Conservation (phyloP, 345 rosid species). For the Arabidopsis thaliana region DNA sequence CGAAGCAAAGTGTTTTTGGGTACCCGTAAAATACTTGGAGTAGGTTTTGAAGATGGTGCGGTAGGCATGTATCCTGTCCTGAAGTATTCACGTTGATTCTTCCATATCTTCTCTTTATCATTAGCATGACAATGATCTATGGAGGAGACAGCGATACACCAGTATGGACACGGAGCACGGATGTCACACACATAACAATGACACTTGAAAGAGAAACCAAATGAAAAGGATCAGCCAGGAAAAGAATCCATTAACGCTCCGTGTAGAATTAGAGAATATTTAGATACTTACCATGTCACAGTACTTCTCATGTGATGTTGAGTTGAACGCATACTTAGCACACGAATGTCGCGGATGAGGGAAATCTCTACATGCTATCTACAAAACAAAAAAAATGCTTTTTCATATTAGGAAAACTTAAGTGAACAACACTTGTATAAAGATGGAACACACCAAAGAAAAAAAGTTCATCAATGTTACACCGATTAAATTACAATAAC, state of each 20-base stretch:
- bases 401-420: conserved; percentile 4
- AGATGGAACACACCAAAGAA: neutral
- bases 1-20: conserved; percentile 35
- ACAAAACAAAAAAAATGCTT: conserved; percentile 36
- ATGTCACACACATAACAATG: conserved; percentile 90
- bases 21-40: conserved; percentile 20
- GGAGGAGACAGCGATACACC: conserved; percentile 57
- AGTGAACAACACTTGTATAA: conserved; percentile 24
- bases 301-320: conserved; percentile 58
- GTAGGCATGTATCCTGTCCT: conserved; percentile 46
- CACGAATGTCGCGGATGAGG: conserved; percentile 90
- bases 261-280: neutral
- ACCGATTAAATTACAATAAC: neutral
- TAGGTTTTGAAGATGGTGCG: conserved; percentile 37
- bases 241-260: neutral
- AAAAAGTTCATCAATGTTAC: conserved; percentile 1
- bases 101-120: conserved; percentile 69
- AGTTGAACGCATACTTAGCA: conserved; percentile 62
- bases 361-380: conserved; percentile 93
- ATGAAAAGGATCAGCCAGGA: neutral
- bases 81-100: conserved; percentile 54
- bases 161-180: conserved; percentile 71
- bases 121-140: conserved; percentile 87
- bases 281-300: conserved; percentile 66
- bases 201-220: conserved; percentile 55